Base-by-base conservation (phyloP, 2,329 filamentous ascomycete species). In the Leptosphaerulina australis region DNA sequence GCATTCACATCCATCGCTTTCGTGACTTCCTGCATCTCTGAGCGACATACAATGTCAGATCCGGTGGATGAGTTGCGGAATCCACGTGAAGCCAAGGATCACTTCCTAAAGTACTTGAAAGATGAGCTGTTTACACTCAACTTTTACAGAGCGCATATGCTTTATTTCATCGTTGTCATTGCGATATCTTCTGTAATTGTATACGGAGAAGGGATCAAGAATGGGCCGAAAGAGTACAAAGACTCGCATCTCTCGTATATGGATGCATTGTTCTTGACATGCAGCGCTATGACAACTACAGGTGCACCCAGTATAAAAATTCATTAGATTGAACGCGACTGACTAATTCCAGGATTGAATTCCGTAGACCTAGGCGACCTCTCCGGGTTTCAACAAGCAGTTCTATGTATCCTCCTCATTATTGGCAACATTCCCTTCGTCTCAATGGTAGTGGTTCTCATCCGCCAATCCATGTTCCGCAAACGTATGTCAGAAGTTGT, bases 261-360 rank as follows among this genome's bases (percentile, higher is more conserved):
- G 15, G 58, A 69, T 28, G 65, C 64, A 3, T 35, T 69, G 10
- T 68, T 67, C 29, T 37, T 69, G 6, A 61, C 60, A 24, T 62
- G 58, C 18, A 67, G 64, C 47, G 65, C 66, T 10, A 69, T 69
- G 63, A 68, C 66, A 7, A 69, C 65, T 2, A 69, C 64, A 8
- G 65, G 62, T 59, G 54, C 8, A 45, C 26, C 4, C 5, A 11
- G 4, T 18, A 10, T 17, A 8, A 10, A 24, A 1, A 20, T 9
- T 15, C 22, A 30, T 4, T 2, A 11, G 21, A 12, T 9, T 6
- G 8, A 15, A 14, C 14, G 11, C 8, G 5, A 17, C 20, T 50
- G 18, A 50, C 36, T 8, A 11, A 12, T 21, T 31, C 4, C 17
- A 69, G 65, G 66, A 1, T 56, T 69, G 2, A 68, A 67, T 34